Base-by-base conservation (phyloP, 208 protist genomes). In the Wallacemonas collosoma region DNA sequence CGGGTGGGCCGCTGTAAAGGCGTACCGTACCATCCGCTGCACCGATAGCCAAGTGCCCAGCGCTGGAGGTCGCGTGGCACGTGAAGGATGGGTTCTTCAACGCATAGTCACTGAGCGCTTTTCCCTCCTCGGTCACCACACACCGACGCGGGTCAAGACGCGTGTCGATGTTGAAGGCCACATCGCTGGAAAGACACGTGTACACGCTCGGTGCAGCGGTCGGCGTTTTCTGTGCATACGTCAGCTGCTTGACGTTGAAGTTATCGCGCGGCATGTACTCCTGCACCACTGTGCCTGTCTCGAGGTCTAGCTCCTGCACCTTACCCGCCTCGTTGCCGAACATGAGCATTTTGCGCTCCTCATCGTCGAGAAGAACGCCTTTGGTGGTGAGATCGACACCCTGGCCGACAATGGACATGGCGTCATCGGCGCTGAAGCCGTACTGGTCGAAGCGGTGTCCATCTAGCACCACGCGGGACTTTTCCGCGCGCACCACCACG, bases 101-200 rank as follows among this genome's bases (percentile, higher is more conserved):
- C 47, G 55, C 71, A 76, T 89, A 92, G 73, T 88, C 77, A 41
- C 39, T 41, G 1, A 84, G 47, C 6, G 44, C 61, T 48, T 81
- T 80, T 11, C 76, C 82, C 14, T 73, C 66, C 66, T 92, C 82
- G 62, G 76, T 65, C 38, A 88, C 69, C 47, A 88, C 64, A 53
- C 78, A 85, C 38, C 60, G 62, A 43, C 76, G 67, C n/a, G 83
- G 81, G 66, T 87, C 62, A 65, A 92, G 78, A 50, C 87, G 83
- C n/a, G 79, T 75, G 72, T 92, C 87, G 61, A 89, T 79, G 66
- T 89, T 89, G 67, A 92, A 89, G 67, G 82, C 84, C 55, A 81
- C 82, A 48, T 85, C 83, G 67, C 71, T 55, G 47, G 72, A 44
- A 1, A 89, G 77, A 57, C 83, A 89, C 11, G 87, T 89, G 63